Percentiles rank a stretch among this genome's conserved stretches.
Conservation (phyloP, 164 flowering plant species). For the Vitis cinerea region DNA sequence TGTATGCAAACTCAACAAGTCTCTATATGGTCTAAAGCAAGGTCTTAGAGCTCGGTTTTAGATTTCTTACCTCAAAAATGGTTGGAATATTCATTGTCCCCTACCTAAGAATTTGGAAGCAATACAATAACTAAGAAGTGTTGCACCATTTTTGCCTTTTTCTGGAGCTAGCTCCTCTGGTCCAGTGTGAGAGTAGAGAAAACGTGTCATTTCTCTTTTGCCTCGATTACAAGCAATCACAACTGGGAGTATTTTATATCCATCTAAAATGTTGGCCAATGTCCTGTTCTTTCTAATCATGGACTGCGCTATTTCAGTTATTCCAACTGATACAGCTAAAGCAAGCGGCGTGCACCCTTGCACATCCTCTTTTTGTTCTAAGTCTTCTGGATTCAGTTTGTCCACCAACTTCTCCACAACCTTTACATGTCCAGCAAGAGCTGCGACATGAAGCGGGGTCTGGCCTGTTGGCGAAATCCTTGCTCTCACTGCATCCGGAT, state of each 20-base stretch:
- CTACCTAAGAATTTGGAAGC: too few relatives aligned
- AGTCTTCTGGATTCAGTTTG: background rate
- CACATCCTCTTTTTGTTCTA: background rate
- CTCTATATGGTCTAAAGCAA: too few relatives aligned
- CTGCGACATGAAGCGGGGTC: conserved; percentile 5
- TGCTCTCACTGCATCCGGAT: background rate
- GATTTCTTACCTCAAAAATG: background rate
- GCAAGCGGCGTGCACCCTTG: background rate
- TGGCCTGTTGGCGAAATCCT: background rate
- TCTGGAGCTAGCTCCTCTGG: background rate
- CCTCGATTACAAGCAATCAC: background rate
- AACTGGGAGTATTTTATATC: background rate
- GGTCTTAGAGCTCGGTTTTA: background rate
- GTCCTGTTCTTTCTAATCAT: background rate
- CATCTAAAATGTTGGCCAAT: background rate
- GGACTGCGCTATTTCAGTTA: background rate
- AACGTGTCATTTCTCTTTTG: background rate
- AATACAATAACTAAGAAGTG: too few relatives aligned
- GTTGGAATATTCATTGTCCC: background rate
- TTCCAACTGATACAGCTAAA: background rate
- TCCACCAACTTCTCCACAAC: conserved; percentile 6
- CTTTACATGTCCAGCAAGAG: background rate
- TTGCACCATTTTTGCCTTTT: background rate
- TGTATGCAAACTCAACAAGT: too few relatives aligned
- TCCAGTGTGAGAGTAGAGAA: background rate